These are phyloP conservation scores for Murraya paniculata DNA, from an alignment of 345 rosid genomes.

Conservation along the genomic window DNA sequence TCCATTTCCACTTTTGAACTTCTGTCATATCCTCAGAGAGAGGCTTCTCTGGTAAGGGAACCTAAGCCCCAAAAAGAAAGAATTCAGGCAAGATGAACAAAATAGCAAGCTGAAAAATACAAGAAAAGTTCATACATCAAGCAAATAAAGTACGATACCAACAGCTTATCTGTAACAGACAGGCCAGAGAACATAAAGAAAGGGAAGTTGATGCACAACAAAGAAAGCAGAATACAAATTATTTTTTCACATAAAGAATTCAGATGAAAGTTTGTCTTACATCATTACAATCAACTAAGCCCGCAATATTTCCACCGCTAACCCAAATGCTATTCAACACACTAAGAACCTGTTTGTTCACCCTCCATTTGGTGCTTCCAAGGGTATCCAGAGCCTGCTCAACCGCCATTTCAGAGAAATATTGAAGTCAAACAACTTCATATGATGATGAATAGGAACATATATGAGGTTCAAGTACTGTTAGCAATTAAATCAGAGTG, in stretches of 20 bases:
- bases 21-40: slow-evolving; percentile 58
- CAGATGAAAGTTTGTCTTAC: slow-evolving; percentile 44
- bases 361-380: slow-evolving; percentile 95
- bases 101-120: not conserved
- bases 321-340: slow-evolving; percentile 90
- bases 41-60: slow-evolving; percentile 71
- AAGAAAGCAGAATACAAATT: slow-evolving; percentile 1
- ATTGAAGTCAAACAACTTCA: slow-evolving; percentile 10
- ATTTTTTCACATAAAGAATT: slow-evolving; percentile 3
- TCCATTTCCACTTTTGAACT: slow-evolving; percentile 78
- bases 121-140: not conserved
- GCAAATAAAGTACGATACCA: not conserved
- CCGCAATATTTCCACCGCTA: slow-evolving; percentile 79
- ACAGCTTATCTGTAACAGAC: not conserved
- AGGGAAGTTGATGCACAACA: not conserved
- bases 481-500: slow-evolving; percentile 5
- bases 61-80: slow-evolving; percentile 32
- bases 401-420: not conserved
- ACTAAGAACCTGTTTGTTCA: slow-evolving; percentile 67
- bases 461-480: slow-evolving; percentile 1
- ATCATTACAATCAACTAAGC: slow-evolving; percentile 83
- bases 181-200: not conserved
- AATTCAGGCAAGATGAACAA: slow-evolving; percentile 10
- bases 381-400: slow-evolving; percentile 91
- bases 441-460: slow-evolving; percentile 1